Evolutionary conservation across 352 stramenopile species (phyloP), one percentile per base, ranked within the genome.

Genomic region (Phytophthora melonis): DNA sequence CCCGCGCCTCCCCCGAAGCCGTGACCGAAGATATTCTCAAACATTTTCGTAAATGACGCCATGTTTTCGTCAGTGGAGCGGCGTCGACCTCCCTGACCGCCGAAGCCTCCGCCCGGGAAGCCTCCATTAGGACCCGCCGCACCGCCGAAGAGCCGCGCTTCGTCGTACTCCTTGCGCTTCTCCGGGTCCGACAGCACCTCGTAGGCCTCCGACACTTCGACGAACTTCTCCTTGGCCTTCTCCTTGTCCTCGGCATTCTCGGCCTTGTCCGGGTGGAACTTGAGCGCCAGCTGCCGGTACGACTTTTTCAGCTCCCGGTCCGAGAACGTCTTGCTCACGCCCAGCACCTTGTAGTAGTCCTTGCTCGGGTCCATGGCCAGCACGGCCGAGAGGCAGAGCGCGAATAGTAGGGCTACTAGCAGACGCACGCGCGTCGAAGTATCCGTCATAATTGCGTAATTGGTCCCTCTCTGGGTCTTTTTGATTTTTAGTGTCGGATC

Each of bases 121-220:
- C 62, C 62, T 21, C 56, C 65, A 1, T 64, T 70, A 19, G 39
- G 39, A 18, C 39, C 14, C 16, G 19, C 50, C 1, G 49, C 50
- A 2, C 58, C 60, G 43, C 75, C 74, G 59, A 87, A 86, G 1
- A 68, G 72, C n/a, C 84, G 80, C 9, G 82, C 84, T 36, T 97
- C 79, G 70, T 98, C 95, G 75, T 98, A 98, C 41, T 96, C 90
- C 8, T 94, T 79, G 45, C 93, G 84, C 78, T 97, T 96, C 16
- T 96, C 75, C 50, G 90, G 76, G 61, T 98, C 95, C 18, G 90
- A 97, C 19, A 98, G 88, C 66, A 98, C 92, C 66, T 97, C 92
- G 72, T 98, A 98, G 3, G 95, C 95, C 64, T 97, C 90, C 19
- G 84, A 96, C 39, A 98, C 92, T 58, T 97, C 86, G 23, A 98